phyloP scores from a whole-genome alignment of 176 grass and related monocot species.

The Oropetium thomaeum region DNA sequence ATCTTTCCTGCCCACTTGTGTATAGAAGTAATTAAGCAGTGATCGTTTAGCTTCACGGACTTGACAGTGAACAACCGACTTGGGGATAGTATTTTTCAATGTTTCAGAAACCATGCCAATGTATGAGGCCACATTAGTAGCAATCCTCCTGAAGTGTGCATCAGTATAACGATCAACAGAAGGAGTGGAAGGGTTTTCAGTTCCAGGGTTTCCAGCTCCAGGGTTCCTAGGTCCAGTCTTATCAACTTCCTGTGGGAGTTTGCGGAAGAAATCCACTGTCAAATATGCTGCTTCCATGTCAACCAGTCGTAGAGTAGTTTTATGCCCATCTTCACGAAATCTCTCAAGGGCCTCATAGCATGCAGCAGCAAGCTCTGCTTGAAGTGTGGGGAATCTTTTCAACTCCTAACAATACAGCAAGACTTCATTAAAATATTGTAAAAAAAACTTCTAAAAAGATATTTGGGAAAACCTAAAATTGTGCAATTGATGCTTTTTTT shows the following conservation, averaged over 20 bases:
- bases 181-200: conserved; percentile 38
- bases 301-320: conserved; percentile 75
- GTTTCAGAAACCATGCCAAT: conserved; percentile 90
- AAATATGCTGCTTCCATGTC: conserved; percentile 87
- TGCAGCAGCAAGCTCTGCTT: conserved; percentile 80
- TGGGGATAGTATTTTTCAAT: conserved; percentile 89
- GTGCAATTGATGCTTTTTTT: background rate
- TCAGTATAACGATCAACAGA: conserved; percentile 70
- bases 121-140: conserved; percentile 84
- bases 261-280: conserved; percentile 91
- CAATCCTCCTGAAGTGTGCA: conserved; percentile 81
- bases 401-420: conserved; percentile 53
- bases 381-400: conserved; percentile 84
- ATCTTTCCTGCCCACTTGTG: conserved; percentile 83
- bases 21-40: conserved; percentile 80
- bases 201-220: conserved; percentile 36
- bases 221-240: conserved; percentile 49
- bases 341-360: conserved; percentile 65
- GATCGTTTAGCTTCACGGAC: conserved; percentile 86
- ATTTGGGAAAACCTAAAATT: background rate
- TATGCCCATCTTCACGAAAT: conserved; percentile 76
- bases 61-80: conserved; percentile 87
- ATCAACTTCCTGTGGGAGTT: conserved; percentile 84
- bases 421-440: conserved; percentile 4
- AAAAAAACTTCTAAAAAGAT: background rate